Evolutionary conservation across 2,329 filamentous ascomycete genomes (phyloP), one percentile per base, ranked within the genome.

Genomic region (Paecilomyces sp.): DNA sequence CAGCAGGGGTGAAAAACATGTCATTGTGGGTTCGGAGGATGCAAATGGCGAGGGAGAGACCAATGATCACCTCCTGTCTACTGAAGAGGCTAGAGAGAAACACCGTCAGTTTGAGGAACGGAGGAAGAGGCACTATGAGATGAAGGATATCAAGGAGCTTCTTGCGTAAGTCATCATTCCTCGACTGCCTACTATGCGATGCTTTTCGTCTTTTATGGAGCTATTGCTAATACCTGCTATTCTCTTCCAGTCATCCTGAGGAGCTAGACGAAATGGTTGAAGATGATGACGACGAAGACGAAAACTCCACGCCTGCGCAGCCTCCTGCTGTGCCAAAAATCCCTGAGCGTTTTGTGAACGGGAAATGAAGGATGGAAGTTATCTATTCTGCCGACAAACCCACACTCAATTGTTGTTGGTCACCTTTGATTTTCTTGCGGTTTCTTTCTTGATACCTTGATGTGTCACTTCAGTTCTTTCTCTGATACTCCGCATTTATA

Each of bases 81-180:
- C 77, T 4, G 74, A 77, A 51, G 91, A 96, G 74, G 92, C 96
- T 73, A 82, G 81, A 63, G 91, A 94, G 79, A 97, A 97, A 81
- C 94, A 99, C 76, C 85, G 84, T 71, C 86, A 89, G 72, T 99
- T 99, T 74, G 92, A 97, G 79, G 83, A 90, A 78, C 83, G 91
- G 80, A 85, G 94, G 70, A 97, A 94, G 86, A 93, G 88, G 80
- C 94, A 99, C 77, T 99, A 99, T 77, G 94, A 99, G 82, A 99
- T 99, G 94, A 91, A 86, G 78, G 89, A 94, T 71, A 92, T 97
- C 60, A 96, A 94, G 69, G 85, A 88, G 70, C 78, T 97, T 57
- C 84, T 99, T 65, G 92, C 91, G 86, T 88, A 75, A 65, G 81
- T 77, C 25, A 24, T 51, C 28, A 25, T 22, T 47, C 41, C 41